Evolutionary conservation across 805 yeast genomes (phyloP).

Genomic region (Huiozyma naganishii): DNA sequence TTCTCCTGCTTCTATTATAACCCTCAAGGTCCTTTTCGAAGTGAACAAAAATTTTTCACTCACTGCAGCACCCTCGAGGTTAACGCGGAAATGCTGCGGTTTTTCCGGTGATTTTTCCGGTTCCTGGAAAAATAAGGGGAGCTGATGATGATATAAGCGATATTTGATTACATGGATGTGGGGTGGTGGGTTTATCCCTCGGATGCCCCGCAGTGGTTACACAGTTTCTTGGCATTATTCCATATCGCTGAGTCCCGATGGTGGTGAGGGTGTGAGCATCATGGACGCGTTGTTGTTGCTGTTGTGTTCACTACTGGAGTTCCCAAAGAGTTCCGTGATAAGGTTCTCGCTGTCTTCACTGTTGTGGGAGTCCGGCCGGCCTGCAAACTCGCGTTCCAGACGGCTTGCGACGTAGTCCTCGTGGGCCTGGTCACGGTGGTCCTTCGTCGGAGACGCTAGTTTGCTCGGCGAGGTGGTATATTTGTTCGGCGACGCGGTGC

Average conservation of each 20-base stretch:
- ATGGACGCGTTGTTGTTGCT: background rate
- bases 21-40: too few relatives aligned
- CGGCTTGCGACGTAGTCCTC: conserved; percentile 3
- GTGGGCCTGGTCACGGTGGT: conserved; percentile 4
- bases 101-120: background rate
- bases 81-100: background rate
- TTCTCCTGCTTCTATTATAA: too few relatives aligned
- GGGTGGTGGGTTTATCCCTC: too few relatives aligned
- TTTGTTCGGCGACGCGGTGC: conserved; percentile 21
- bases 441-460: conserved; percentile 9
- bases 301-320: background rate
- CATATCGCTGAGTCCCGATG: background rate
- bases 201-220: too few relatives aligned
- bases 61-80: conserved; percentile 2
- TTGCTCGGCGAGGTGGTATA: conserved; percentile 4
- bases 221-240: background rate
- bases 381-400: too few relatives aligned
- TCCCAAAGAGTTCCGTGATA: too few relatives aligned
- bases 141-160: too few relatives aligned
- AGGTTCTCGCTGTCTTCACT: background rate
- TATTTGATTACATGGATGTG: too few relatives aligned
- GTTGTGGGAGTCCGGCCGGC: background rate
- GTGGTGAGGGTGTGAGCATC: conserved; percentile 9
- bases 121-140: too few relatives aligned
- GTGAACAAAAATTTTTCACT: background rate